Evolutionary conservation across 495 filamentous ascomycete species (phyloP).

Genomic region (Patellaria atrata): DNA sequence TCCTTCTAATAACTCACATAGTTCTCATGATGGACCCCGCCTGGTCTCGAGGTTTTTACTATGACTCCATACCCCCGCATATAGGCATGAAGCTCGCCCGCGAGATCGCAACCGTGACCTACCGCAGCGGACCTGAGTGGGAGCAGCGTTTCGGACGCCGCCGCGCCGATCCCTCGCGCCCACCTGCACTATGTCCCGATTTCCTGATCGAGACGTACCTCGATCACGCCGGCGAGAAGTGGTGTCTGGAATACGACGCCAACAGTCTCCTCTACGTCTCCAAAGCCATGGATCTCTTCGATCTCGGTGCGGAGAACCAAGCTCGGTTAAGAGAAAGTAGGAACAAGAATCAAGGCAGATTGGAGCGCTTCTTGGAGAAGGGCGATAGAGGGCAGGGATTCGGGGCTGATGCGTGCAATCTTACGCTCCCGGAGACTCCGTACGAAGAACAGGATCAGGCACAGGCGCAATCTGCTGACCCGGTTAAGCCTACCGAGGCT

Average conservation of each 20-base stretch:
- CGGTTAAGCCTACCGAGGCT: constrained; percentile 2
- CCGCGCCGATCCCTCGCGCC: constrained; percentile 70
- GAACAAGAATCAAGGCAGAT: constrained; percentile 34
- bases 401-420: constrained; percentile 39
- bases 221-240: constrained; percentile 97
- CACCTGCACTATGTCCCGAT: constrained; percentile 86
- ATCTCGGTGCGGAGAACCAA: constrained; percentile 62
- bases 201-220: constrained; percentile 98
- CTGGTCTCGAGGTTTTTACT: constrained; percentile 97
- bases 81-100: constrained; percentile 94
- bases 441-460: constrained; percentile 62
- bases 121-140: constrained; percentile 95
- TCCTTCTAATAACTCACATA: constrained; percentile 9
- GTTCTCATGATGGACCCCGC: constrained; percentile 98
- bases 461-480: constrained; percentile 18
- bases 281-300: constrained; percentile 98
- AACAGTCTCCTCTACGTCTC: constrained; percentile 95
- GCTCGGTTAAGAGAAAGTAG: constrained; percentile 34
- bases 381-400: constrained; percentile 22
- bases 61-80: constrained; percentile 77
- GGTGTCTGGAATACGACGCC: constrained; percentile 92
- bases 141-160: constrained; percentile 84
- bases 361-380: constrained; percentile 26
- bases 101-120: constrained; percentile 95
- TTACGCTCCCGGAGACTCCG: constrained; percentile 72